phyloP scores from a whole-genome alignment of 23 red algal species.

The Rhodosorus marinus region DNA sequence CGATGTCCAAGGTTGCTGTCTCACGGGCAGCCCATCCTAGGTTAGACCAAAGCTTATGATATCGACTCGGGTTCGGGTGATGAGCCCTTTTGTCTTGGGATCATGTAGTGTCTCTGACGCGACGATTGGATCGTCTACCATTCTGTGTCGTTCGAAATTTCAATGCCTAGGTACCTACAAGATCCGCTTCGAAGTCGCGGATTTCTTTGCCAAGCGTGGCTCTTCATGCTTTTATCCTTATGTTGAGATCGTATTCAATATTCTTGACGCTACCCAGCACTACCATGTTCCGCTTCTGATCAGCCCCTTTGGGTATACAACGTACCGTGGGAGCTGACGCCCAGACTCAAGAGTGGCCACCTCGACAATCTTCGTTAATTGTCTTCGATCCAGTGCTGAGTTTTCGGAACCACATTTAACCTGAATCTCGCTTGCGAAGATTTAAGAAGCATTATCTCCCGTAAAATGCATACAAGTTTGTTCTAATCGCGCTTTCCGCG shows the following conservation, averaged over 20 bases:
- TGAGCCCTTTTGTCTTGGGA: too few relatives aligned
- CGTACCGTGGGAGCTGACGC: slow-evolving; percentile 60
- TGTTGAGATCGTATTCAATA: slow-evolving; percentile 35
- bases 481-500: too few relatives aligned
- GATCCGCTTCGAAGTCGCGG: slow-evolving; percentile 28
- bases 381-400: too few relatives aligned
- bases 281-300: slow-evolving; percentile 69
- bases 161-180: slow-evolving; percentile 25
- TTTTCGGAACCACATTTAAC: too few relatives aligned
- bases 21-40: too few relatives aligned
- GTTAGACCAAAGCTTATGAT: too few relatives aligned
- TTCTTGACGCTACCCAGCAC: slow-evolving; percentile 23
- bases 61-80: too few relatives aligned
- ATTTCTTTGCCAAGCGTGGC: slow-evolving; percentile 20
- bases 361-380: too few relatives aligned
- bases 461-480: too few relatives aligned
- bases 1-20: slow-evolving; percentile 4
- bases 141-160: slow-evolving; percentile 4
- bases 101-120: slow-evolving; percentile 6
- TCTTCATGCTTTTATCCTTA: slow-evolving; percentile 59
- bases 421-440: too few relatives aligned
- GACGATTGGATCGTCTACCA: slow-evolving; percentile 25
- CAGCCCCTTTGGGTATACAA: slow-evolving; percentile 58
- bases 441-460: too few relatives aligned
- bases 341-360: too few relatives aligned